phyloP scores from a whole-genome alignment of 225 moss, liverwort and hornwort species.

The Pseudisothecium myosuroides region DNA sequence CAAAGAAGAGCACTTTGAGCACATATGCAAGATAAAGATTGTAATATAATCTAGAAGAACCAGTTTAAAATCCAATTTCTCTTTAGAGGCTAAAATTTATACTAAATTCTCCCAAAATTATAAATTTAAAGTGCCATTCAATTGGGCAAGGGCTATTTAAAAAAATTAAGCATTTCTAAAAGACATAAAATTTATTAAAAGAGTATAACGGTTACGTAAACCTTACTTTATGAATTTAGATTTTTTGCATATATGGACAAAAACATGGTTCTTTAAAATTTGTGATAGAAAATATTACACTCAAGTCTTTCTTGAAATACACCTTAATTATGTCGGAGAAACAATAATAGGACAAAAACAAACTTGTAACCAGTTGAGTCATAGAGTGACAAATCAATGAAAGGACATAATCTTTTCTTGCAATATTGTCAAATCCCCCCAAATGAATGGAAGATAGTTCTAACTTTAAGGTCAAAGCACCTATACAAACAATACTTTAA shows the following conservation, averaged over 20 bases:
- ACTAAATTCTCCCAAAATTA: rapidly evolving
- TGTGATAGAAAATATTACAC: neutral
- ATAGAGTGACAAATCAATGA: rapidly evolving
- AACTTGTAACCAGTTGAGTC: rapidly evolving
- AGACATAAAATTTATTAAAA: neutral
- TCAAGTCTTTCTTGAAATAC: rapidly evolving
- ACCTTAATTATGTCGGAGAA: no score
- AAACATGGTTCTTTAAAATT: rapidly evolving
- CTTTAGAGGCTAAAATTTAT: neutral
- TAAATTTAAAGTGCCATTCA: neutral
- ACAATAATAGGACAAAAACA: rapidly evolving
- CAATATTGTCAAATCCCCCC: neutral
- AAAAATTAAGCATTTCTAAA: neutral
- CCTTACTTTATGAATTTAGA: rapidly evolving
- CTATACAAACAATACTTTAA: neutral
- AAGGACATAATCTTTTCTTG: neutral
- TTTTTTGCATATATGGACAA: neutral
- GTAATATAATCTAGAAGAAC: neutral
- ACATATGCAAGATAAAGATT: no score
- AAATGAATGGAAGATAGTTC: neutral
- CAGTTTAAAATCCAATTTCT: neutral
- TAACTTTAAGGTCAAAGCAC: neutral
- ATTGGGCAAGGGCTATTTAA: rapidly evolving
- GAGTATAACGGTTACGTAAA: rapidly evolving
- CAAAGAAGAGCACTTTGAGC: neutral